phyloP scores from a whole-genome alignment of 805 yeast species.

The Ogataea nitratoaversa region DNA sequence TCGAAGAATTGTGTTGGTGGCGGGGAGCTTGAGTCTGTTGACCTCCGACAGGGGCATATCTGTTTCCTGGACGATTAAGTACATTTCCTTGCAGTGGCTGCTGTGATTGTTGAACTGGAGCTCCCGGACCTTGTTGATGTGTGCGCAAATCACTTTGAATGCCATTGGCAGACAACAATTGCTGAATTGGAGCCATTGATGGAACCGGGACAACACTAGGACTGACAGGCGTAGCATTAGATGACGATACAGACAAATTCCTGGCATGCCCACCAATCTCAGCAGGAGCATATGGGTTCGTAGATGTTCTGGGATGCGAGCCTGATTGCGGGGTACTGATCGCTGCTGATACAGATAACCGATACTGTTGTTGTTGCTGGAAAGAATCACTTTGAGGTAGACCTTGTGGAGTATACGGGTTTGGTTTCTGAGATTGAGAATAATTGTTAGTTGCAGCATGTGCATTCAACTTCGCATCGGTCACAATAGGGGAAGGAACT shows the following conservation, averaged over 20 bases:
- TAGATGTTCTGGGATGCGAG: conserved; percentile 8
- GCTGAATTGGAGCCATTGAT: conserved; percentile 16
- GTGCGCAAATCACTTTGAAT: not conserved
- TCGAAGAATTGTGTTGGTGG: not conserved
- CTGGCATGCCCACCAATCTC: conserved; percentile 29
- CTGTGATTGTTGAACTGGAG: not conserved
- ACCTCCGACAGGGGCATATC: conserved; percentile 18
- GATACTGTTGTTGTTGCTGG: not conserved
- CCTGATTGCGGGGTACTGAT: not conserved
- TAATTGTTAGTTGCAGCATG: conserved; percentile 16
- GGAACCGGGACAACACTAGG: conserved; percentile 30
- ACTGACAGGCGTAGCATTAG: conserved; percentile 19
- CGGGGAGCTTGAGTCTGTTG: conserved; percentile 1
- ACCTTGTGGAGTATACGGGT: conserved; percentile 2
- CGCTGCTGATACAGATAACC: not conserved
- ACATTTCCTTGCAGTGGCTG: not conserved
- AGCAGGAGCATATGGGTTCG: conserved; percentile 31
- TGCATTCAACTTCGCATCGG: conserved; percentile 5
- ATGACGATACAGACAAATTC: conserved; percentile 18
- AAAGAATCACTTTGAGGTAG: not conserved
- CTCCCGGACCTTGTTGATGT: not conserved
- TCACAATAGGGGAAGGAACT: conserved; percentile 2
- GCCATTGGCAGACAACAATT: conserved; percentile 2
- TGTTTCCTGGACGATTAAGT: conserved; percentile 5
- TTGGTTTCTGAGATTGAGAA: not conserved